phyloP scores from a whole-genome alignment of 2,329 filamentous ascomycete genomes.

The Colletotrichum siamense region DNA sequence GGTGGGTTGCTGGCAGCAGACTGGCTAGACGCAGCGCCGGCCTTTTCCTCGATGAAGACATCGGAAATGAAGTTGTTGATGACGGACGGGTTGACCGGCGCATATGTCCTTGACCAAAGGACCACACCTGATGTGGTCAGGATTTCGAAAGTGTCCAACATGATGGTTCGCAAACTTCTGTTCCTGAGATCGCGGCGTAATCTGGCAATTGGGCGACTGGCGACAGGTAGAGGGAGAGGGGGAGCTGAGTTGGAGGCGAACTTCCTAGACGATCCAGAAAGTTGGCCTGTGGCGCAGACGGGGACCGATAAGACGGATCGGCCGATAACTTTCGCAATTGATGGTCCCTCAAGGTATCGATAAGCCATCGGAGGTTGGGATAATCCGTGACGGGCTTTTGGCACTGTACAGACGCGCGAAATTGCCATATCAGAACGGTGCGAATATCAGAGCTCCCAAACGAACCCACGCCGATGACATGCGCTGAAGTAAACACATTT shows the following conservation, averaged over 20 bases:
- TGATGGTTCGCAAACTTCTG: conserved; percentile 51
- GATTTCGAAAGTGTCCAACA: conserved; percentile 98
- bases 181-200: background rate
- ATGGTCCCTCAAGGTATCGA: conserved; percentile 1
- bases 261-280: conserved; percentile 16
- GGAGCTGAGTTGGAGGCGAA: background rate
- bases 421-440: background rate
- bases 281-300: conserved; percentile 20
- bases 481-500: conserved; percentile 32
- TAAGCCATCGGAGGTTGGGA: background rate
- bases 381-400: background rate
- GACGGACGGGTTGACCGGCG: conserved; percentile 78
- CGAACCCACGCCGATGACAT: conserved; percentile 9
- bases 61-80: conserved; percentile 96
- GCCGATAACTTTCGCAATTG: background rate
- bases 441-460: background rate
- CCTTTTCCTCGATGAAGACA: conserved; percentile 96
- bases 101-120: conserved; percentile 90
- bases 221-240: background rate
- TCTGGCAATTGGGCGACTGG: background rate
- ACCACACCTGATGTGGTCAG: conserved; percentile 95
- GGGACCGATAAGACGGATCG: conserved; percentile 4
- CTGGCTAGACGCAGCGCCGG: conserved; percentile 62
- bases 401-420: background rate
- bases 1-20: conserved; percentile 70